Percentiles rank a stretch among this genome's conserved stretches.
phyloP scores from a whole-genome alignment of 306 rosid species.

The Ziziphus jujuba region DNA sequence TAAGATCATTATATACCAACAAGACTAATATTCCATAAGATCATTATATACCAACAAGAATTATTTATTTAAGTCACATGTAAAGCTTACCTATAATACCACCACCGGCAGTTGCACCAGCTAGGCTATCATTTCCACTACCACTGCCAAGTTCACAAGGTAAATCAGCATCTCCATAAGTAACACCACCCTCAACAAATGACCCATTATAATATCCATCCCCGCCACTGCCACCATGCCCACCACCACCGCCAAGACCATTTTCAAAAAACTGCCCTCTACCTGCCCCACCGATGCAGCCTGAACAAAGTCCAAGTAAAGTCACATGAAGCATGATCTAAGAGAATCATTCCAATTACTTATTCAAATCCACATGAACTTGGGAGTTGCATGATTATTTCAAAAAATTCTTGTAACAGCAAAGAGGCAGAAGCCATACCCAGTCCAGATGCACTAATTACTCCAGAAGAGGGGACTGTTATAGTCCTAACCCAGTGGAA shows the following conservation, averaged over 20 bases:
- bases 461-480: constrained; percentile 55
- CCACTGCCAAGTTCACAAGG: constrained; percentile 99
- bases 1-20: too few relatives aligned
- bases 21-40: background rate
- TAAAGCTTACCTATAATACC: constrained; percentile 81
- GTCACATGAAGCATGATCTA: background rate
- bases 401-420: background rate
- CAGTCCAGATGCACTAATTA: constrained; percentile 77
- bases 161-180: constrained; percentile 80
- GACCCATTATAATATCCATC: constrained; percentile 77
- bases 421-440: constrained; percentile 51
- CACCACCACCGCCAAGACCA: constrained; percentile 90
- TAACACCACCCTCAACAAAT: constrained; percentile 77
- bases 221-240: constrained; percentile 98
- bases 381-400: background rate
- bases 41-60: too few relatives aligned
- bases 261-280: constrained; percentile 60
- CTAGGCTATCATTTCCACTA: constrained; percentile 83
- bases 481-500: constrained; percentile 82
- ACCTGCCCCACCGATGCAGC: constrained; percentile 88
- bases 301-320: constrained; percentile 45
- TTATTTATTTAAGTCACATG: background rate
- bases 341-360: background rate
- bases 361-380: background rate
- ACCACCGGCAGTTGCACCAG: constrained; percentile 92